Evolutionary conservation across 208 protist genomes (phyloP), one percentile per base, ranked within the genome.

Genomic region (Leishmania gerbilli): DNA sequence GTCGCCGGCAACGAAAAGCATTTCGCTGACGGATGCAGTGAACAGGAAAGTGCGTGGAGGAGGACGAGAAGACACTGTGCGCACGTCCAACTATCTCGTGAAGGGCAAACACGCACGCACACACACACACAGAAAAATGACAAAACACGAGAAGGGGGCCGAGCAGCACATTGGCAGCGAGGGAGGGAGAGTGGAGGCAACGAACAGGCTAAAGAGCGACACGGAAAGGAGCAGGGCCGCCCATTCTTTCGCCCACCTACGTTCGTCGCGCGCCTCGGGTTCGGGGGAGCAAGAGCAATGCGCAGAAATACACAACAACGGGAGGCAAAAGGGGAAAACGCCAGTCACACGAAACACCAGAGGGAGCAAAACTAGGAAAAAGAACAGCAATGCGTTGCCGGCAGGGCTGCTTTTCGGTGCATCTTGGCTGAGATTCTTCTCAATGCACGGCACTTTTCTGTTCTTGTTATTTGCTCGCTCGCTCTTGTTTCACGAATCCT

Each of bases 341-440:
- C 7, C 56, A 15, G 31, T 53, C 71, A 47, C 71, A 74, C 7
- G 42, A 55, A 80, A 74, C 19, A 56, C 24, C 49, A 64, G 17
- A 6, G 74, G 81, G 84, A 84, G 55, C 80, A 60, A 76, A 77
- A 62, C 24, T 0, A 74, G 62, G 49, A 9, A 79, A 83, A 85
- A 82, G 56, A 83, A 45, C 72, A 71, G 47, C n/a, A 80, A 64
- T 37, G 74, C 19, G 69, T 37, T 74, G 42, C 37, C 34, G 53
- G 78, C 24, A 79, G 78, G 51, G 49, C 19, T n/a, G 19, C 3
- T 45, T 64, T n/a, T 45, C 24, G 17, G 56, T n/a, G 56, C 56
- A 55, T 31, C 24, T 24, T 31, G 17, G 21, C 7, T 62, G 56
- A 62, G 56, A 3, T 62, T 31, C 0, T 62, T 31, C 8, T 31